Evolutionary conservation across 495 filamentous ascomycete species (phyloP), one percentile per base, ranked within the genome.

Genomic region (Chlorociboria aeruginascens): DNA sequence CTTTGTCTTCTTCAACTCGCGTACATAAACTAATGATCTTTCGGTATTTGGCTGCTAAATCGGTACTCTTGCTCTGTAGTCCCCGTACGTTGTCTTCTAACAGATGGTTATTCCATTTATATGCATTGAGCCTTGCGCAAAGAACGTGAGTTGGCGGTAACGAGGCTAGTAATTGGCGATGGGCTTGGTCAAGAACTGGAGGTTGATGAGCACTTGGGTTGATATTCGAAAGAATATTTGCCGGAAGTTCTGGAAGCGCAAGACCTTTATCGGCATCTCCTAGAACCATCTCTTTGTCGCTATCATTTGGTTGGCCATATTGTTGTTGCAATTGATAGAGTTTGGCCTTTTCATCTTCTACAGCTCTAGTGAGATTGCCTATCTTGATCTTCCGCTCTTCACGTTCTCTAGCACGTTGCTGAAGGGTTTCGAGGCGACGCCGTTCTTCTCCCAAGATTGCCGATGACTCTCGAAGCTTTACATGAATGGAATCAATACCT

Each of bases 381-480:
- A 80, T 77, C 35, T 77, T 79, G 39, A 73, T 70, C 37, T 77
- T 76, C 33, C 79, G 64, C 32, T 79, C 72, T 9, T 75, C 72
- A 29, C 79, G 69, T 16, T 75, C 70, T 3, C 74, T 75, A 20
- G 74, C 64, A 45, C 74, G 74, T 3, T 67, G 66, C 51, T 83
- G 82, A 25, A 93, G 64, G 10, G 68, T 68, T 41, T 89, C 79
- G 8, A 89, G 65, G 14, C 71, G 72, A 46, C 78, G 79, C 37
- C 85, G 82, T 45, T 87, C 82, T 43, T 85, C 79, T 48, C 82
- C 80, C 8, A 93, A 72, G 31, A 79, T 77, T 32, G 82, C 73
- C n/a, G 87, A 89, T 4, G 82, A 77, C 30, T 88, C 81, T 32
- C 86, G 81, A 38, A 98, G 79, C 20, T 79, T 76, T 20, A 71